phyloP scores from a whole-genome alignment of 805 yeast genomes.

The Barnettozyma populi region DNA sequence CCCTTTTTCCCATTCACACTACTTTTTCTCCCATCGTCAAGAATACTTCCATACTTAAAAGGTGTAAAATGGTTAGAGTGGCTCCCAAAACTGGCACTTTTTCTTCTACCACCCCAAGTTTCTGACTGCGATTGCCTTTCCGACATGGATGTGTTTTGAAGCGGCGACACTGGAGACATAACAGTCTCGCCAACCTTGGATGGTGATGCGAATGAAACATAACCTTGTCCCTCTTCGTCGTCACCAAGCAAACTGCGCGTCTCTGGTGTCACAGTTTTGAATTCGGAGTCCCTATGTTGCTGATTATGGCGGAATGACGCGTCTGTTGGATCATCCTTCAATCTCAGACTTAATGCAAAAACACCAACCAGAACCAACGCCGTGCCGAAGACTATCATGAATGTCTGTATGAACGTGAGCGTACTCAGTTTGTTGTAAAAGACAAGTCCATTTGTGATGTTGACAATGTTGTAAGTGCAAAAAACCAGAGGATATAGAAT shows the following conservation, averaged over 20 bases:
- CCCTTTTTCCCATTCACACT: constrained; percentile 7
- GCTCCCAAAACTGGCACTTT: constrained; percentile 1
- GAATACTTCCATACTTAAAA: constrained; percentile 15
- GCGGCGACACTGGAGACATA: constrained; percentile 7
- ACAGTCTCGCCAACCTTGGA: constrained; percentile 20
- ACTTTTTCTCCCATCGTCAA: constrained; percentile 7
- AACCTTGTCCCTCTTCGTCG: constrained; percentile 20
- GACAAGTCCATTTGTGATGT: constrained; percentile 26
- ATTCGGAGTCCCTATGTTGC: background rate
- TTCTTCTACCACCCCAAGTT: background rate
- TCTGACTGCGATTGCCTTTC: background rate
- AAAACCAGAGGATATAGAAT: constrained; percentile 81
- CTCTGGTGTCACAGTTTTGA: constrained; percentile 2
- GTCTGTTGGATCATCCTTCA: constrained; percentile 62
- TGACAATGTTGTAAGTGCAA: constrained; percentile 70
- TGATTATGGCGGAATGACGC: background rate
- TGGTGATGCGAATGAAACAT: constrained; percentile 38
- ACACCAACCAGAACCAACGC: constrained; percentile 62
- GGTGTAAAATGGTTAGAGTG: constrained; percentile 5
- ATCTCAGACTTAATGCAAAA: constrained; percentile 73
- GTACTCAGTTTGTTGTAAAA: constrained; percentile 31
- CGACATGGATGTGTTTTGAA: background rate
- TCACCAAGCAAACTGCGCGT: constrained; percentile 9
- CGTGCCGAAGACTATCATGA: constrained; percentile 43
- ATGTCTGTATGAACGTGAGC: background rate